Percentiles rank a stretch among this genome's conserved stretches.
These are phyloP conservation scores for Neonothopanus nambi DNA, from an alignment of 1,284 basidiomycete species.

Conservation along the genomic window DNA sequence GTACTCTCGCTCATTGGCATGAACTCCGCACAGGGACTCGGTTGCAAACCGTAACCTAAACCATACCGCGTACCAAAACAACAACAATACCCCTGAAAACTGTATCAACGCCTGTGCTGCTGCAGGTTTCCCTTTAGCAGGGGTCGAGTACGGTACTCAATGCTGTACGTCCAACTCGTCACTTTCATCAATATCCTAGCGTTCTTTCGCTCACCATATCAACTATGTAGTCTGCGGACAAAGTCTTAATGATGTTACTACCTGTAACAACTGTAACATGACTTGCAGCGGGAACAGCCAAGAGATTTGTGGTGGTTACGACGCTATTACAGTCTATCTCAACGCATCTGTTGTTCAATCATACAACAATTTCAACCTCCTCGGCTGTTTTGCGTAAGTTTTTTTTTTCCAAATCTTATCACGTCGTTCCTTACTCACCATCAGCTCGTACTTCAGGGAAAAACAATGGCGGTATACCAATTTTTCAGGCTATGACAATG, in stretches of 20 bases:
- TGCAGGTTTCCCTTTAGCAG: conserved; percentile 3
- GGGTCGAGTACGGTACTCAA: conserved; percentile 8
- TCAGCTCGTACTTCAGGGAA: background rate
- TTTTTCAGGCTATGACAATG: background rate
- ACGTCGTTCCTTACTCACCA: background rate
- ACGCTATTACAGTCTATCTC: background rate
- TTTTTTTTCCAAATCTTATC: background rate
- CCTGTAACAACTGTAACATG: background rate
- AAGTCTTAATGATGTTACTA: background rate
- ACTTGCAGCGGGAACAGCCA: background rate
- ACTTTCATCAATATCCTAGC: no score
- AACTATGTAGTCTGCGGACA: background rate
- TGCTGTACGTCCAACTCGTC: conserved; percentile 5
- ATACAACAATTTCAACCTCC: background rate
- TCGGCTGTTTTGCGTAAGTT: conserved; percentile 2
- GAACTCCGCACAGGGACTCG: background rate
- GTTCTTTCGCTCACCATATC: background rate
- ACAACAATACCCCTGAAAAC: conserved; percentile 8
- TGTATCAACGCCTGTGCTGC: conserved; percentile 7
- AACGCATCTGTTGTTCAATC: background rate
- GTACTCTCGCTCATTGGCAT: background rate
- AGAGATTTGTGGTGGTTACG: conserved; percentile 1
- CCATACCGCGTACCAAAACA: background rate
- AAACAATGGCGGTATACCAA: conserved; percentile 2
- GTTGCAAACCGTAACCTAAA: background rate